Base-by-base conservation (phyloP, 805 yeast species). In the Myxozyma sirexii region DNA sequence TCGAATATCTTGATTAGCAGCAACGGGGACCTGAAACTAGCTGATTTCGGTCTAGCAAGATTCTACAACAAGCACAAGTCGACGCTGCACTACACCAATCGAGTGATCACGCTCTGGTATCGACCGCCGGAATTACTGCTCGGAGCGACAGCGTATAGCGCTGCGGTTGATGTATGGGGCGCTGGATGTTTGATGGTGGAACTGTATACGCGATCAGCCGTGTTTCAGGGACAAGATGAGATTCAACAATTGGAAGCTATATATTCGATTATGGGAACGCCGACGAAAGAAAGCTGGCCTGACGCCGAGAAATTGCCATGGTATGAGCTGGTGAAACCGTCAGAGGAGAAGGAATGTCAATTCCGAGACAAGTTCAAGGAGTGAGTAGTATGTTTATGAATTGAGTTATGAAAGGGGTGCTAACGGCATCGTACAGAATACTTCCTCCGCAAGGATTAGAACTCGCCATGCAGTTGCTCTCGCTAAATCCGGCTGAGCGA, bases 71-170 rank as follows among this genome's bases (percentile, higher is more conserved):
- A 68, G 38, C 59, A 62, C 15, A 70, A 68, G 59, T 68, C 71
- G 49, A 77, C 82, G 21, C 88, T 89, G 2, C 94, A 91, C 68
- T 93, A 93, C 74, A 93, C 99, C 1, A 94, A 94, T 72, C 77
- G 99, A 57, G 98, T 94, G 42, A 94, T 94, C 55, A 94, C 99
- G 0, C 77, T 94, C 39, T 94, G 99, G 99, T 93, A 94, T 72
- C 81, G 99, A 60, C 99, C 99, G 0, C 98, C 98, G 0, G 99
- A 93, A 72, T 79, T 94, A 33, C 76, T 94, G 39, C 74, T 94
- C 59, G 99, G 99, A 0, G 85, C 96, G 0, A 92, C 98, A 0
- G 86, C 85, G 59, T 94, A 94, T 74, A 94, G 92, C 0, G 76
- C 90, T 42, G 97, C 89, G 68, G 94, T 94, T 8, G 99, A 94